phyloP scores from a whole-genome alignment of 1,139 yeast genomes.

The Torulaspora globosa region DNA sequence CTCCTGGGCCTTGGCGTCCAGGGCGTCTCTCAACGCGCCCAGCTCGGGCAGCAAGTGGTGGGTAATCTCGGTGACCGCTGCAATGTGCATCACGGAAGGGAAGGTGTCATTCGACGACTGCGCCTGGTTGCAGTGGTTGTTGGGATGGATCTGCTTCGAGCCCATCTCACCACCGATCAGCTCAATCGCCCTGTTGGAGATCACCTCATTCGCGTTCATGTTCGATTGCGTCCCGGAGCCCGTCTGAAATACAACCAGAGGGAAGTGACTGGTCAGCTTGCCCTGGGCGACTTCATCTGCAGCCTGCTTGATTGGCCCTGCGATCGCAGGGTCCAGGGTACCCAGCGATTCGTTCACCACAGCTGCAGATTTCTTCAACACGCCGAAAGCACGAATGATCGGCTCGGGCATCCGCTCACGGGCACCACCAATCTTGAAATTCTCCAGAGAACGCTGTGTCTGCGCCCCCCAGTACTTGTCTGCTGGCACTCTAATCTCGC shows the following conservation, averaged over 20 bases:
- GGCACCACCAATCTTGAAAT: conserved; percentile 92
- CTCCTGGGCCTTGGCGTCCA: conserved; percentile 73
- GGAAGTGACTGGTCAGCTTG: conserved; percentile 89
- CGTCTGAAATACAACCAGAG: conserved; percentile 96
- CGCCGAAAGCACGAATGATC: conserved; percentile 84
- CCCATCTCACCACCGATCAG: conserved; percentile 88
- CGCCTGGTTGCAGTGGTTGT: conserved; percentile 97
- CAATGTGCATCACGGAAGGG: conserved; percentile 99
- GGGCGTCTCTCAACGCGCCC: conserved; percentile 67
- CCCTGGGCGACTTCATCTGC: conserved; percentile 95
- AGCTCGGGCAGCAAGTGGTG: conserved; percentile 74
- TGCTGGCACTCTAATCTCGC: conserved; percentile 85
- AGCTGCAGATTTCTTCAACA: conserved; percentile 92
- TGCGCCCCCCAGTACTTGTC: conserved; percentile 97
- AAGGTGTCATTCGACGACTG: conserved; percentile 97
- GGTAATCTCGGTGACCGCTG: conserved; percentile 88
- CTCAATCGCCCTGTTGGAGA: conserved; percentile 96
- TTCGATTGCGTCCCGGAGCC: conserved; percentile 98
- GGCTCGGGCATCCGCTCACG: conserved; percentile 92
- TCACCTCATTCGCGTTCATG: conserved; percentile 98
- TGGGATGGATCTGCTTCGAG: conserved; percentile 90
- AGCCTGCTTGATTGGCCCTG: conserved; percentile 84
- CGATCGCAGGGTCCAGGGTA: conserved; percentile 71
- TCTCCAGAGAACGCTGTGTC: conserved; percentile 88
- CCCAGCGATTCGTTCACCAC: conserved; percentile 83